phyloP scores from a whole-genome alignment of 371 early-diverging fungal species.

The Lichtheimia hyalospora region DNA sequence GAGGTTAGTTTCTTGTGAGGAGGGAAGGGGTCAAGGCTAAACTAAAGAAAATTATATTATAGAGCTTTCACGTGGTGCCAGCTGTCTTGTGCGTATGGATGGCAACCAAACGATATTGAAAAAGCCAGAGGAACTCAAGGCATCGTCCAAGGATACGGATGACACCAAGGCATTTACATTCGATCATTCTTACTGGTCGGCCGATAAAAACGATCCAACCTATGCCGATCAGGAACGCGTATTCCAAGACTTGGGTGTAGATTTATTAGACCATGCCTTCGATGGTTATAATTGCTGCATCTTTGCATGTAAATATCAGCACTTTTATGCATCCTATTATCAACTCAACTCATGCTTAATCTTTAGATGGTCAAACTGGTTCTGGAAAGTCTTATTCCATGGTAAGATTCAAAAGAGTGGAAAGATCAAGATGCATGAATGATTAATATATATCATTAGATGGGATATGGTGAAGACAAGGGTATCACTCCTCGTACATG shows the following conservation, averaged over 20 bases:
- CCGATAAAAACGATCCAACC: constrained; percentile 58
- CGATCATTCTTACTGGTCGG: constrained; percentile 87
- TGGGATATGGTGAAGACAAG: constrained; percentile 67
- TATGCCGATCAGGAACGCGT: constrained; percentile 79
- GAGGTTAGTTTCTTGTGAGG: constrained; percentile 42
- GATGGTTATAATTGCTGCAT: constrained; percentile 88
- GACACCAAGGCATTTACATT: constrained; percentile 74
- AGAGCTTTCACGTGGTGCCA: constrained; percentile 67
- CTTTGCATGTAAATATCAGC: constrained; percentile 70
- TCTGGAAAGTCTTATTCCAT: constrained; percentile 85
- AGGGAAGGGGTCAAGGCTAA: neutral
- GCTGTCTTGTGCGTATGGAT: constrained; percentile 66
- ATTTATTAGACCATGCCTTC: constrained; percentile 84
- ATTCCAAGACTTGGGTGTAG: constrained; percentile 75
- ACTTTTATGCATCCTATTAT: neutral
- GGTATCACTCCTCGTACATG: constrained; percentile 88
- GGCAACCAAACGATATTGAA: constrained; percentile 70
- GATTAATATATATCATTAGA: constrained; percentile 23
- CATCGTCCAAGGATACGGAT: constrained; percentile 17
- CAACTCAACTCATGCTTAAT: neutral
- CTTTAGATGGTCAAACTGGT: constrained; percentile 84
- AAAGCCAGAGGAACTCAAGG: constrained; percentile 37
- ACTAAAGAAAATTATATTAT: constrained; percentile 9
- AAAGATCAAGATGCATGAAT: neutral
- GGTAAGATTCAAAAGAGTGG: constrained; percentile 43